phyloP scores from a whole-genome alignment of 768 basidiomycete genomes.

The Cubamyces lactineus region DNA sequence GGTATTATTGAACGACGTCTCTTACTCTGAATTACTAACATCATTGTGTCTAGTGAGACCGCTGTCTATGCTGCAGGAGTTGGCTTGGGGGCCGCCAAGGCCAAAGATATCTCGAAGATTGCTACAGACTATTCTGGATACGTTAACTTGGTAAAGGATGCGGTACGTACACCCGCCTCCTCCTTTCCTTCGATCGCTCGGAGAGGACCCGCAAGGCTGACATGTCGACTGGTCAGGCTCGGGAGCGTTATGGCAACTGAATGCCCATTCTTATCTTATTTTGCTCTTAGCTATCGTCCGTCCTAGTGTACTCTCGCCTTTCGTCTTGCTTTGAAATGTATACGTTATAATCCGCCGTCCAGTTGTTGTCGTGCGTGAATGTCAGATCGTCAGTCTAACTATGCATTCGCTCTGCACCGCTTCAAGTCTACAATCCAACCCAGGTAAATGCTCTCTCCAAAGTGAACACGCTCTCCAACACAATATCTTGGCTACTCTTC shows the following conservation, averaged over 20 bases:
- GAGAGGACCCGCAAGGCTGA: neutral
- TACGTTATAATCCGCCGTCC: neutral
- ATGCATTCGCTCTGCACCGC: slow-evolving; percentile 12
- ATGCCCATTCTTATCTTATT: neutral
- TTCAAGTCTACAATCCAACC: slow-evolving; percentile 38
- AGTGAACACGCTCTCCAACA: slow-evolving; percentile 33
- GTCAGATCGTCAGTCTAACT: neutral
- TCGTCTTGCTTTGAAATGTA: no score
- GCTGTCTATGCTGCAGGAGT: slow-evolving; percentile 87
- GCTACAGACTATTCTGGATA: slow-evolving; percentile 34
- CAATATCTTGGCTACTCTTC: slow-evolving; percentile 39
- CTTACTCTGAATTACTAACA: slow-evolving; percentile 10
- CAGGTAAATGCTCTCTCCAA: slow-evolving; percentile 40
- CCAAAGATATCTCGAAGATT: slow-evolving; percentile 63
- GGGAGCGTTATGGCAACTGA: slow-evolving; percentile 39
- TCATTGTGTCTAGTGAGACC: slow-evolving; percentile 55
- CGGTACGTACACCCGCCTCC: no score
- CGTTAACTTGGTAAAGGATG: slow-evolving; percentile 35
- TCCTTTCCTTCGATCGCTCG: neutral
- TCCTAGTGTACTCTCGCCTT: neutral
- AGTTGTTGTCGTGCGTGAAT: neutral
- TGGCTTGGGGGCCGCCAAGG: slow-evolving; percentile 92
- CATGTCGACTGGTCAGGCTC: slow-evolving; percentile 33
- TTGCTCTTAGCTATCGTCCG: neutral
- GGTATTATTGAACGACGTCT: neutral